These are phyloP conservation scores for Nannizziopsis barbatae DNA, from an alignment of 2,329 filamentous ascomycete species.

Conservation along the genomic window DNA sequence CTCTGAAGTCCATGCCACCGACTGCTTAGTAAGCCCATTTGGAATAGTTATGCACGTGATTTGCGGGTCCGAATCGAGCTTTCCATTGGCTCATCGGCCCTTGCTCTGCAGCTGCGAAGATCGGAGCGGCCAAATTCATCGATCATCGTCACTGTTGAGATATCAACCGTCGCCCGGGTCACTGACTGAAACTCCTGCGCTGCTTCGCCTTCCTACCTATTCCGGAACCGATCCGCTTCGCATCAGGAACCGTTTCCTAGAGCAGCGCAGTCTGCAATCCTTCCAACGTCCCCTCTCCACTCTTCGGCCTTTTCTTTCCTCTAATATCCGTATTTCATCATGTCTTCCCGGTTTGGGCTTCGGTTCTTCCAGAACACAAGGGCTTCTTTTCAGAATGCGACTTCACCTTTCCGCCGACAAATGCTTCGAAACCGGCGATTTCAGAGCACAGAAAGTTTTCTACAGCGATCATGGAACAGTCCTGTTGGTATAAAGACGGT, in stretches of 20 bases:
- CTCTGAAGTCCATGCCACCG: not conserved
- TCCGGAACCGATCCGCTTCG: too few relatives aligned
- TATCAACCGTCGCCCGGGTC: slow-evolving; percentile 2
- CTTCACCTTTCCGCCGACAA: slow-evolving; percentile 44
- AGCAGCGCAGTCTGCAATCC: not conserved
- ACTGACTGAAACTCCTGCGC: not conserved
- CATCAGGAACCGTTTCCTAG: not conserved
- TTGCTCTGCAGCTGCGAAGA: slow-evolving; percentile 6
- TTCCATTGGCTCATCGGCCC: not conserved
- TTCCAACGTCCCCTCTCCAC: not conserved
- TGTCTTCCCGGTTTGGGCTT: slow-evolving; percentile 48
- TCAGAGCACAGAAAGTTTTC: slow-evolving; percentile 55
- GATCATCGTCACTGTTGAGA: not conserved
- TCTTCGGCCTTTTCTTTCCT: not conserved
- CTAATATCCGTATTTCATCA: slow-evolving; percentile 24
- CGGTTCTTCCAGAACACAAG: slow-evolving; percentile 45
- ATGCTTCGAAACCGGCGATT: slow-evolving; percentile 50
- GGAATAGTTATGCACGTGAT: not conserved
- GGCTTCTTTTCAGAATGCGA: slow-evolving; percentile 43
- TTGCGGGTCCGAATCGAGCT: not conserved
- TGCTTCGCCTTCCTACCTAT: not conserved
- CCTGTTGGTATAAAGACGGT: slow-evolving; percentile 81
- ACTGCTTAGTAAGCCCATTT: not conserved
- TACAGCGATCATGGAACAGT: slow-evolving; percentile 74
- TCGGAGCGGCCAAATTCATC: slow-evolving; percentile 4